Evolutionary conservation across 192 early-diverging fungal species (phyloP).

Genomic region (Coemansia sp.): DNA sequence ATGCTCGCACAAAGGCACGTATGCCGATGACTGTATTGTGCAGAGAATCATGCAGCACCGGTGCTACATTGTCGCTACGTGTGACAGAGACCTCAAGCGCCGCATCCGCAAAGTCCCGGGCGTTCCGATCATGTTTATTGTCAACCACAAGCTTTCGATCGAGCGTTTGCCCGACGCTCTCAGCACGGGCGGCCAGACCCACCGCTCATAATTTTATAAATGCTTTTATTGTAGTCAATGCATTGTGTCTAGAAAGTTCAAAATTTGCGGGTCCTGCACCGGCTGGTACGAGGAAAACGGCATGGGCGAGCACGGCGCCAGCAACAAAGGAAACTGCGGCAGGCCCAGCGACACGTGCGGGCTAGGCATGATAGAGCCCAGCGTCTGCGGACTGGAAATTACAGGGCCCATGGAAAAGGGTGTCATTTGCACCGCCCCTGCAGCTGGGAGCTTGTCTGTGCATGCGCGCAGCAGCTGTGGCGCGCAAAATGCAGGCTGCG

Average conservation of each 20-base stretch:
- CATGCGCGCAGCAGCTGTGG: neutral
- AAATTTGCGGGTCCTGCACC: conserved; percentile 1
- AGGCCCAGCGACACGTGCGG: neutral
- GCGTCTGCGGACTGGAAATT: neutral
- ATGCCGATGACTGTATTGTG: conserved; percentile 99
- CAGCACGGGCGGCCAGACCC: conserved; percentile 3
- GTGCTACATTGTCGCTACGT: conserved; percentile 98
- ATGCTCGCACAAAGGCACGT: conserved; percentile 96
- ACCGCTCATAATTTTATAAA: neutral
- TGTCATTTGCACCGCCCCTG: neutral
- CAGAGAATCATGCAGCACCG: conserved; percentile 89
- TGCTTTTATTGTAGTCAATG: conserved; percentile 6
- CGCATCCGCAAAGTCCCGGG: conserved; percentile 95
- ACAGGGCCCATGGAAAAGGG: neutral
- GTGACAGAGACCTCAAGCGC: conserved; percentile 93
- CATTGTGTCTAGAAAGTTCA: conserved; percentile 11
- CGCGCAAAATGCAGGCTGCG: neutral
- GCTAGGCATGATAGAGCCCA: neutral
- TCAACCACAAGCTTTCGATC: conserved; percentile 85
- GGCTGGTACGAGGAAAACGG: conserved; percentile 9
- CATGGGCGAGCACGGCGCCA: conserved; percentile 43
- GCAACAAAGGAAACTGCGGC: conserved; percentile 23
- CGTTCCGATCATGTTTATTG: conserved; percentile 97
- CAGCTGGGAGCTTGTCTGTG: conserved; percentile 2
- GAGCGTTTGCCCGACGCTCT: conserved; percentile 85